Base-by-base conservation (phyloP, 768 basidiomycete genomes). In the Zangia roseola region DNA sequence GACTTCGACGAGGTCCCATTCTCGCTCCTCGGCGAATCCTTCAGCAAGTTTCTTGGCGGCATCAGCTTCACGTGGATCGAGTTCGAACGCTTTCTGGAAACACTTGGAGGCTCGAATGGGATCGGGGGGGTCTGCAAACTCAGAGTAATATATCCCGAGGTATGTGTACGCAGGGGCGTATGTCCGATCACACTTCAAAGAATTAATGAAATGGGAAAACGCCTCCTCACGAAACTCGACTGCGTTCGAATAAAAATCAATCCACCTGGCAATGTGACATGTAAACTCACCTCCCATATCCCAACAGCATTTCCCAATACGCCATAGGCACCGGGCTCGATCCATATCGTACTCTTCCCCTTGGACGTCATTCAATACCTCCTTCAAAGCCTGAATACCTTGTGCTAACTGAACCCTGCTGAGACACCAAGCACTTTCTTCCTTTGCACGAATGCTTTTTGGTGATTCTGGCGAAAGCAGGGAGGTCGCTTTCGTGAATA, bases 51-150 rank as follows among this genome's bases (percentile, higher is more conserved):
- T 76, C 44, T 79, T 76, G 0, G 95, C 97, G 2, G 97, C 93
- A 19, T 87, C 82, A 10, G 78, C 83, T 68, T 99, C 91, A 14
- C 88, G 79, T 2, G 93, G 80, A 69, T 98, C 95, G 6, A 98
- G 81, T 66, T 98, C 97, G 59, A 99, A 97, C 0, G 95, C 97
- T 61, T 95, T 97, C 60, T 98, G 94, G 68, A 95, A 97, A 64
- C 95, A 98, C 64, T 94, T 94, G 4, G 90, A 87, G 0, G 95
- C 89, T 31, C 94, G 83, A 6, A 81, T 80, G 20, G 82, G 84
- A 67, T 98, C 94, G 0, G 85, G 81, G 0, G 92, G 91, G 10
- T 73, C 69, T 4, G 79, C 71, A 49, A 72, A 74, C 35, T 93
- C 86, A 17, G 79, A 69, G 67, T 98, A 98, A 69, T 94, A 94